A percentile compares a stretch with the other conserved stretches of the same genome.
Evolutionary conservation across 331 rosid genomes (phyloP).

Genomic region (Rhamnella rubrinervis): DNA sequence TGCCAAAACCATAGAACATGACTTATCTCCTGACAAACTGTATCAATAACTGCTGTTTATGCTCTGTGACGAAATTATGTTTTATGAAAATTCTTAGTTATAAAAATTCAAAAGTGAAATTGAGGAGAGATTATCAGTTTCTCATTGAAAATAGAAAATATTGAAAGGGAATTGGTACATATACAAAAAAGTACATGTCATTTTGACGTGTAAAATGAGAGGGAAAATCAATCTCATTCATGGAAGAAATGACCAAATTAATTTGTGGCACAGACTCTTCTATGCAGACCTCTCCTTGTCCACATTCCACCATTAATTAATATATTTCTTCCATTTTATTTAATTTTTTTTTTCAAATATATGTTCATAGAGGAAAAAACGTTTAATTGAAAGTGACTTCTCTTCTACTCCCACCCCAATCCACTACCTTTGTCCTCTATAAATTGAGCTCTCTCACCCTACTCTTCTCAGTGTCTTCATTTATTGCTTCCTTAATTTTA

Average conservation of each 20-base stretch:
- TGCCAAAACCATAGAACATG: no score
- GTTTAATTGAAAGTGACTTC: conserved; percentile 29
- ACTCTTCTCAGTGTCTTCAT: conserved; percentile 26
- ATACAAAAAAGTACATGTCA: not conserved
- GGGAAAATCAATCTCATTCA: conserved; percentile 15
- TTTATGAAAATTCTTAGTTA: not conserved
- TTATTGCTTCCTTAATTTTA: not conserved
- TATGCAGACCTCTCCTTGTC: conserved; percentile 10
- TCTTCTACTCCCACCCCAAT: not conserved
- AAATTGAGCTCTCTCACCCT: conserved; percentile 32
- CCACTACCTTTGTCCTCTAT: conserved; percentile 24
- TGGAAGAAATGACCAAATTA: conserved; percentile 25
- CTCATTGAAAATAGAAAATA: conserved; percentile 1
- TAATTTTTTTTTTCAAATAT: not conserved
- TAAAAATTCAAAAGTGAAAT: conserved; percentile 25
- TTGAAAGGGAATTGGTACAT: conserved; percentile 6
- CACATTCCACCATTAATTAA: conserved; percentile 19
- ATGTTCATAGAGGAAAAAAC: conserved; percentile 5
- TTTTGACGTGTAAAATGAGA: conserved; percentile 16
- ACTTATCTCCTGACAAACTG: not conserved
- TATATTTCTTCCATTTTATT: conserved; percentile 7
- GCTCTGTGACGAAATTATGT: conserved; percentile 16
- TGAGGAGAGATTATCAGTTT: conserved; percentile 23
- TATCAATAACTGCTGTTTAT: conserved; percentile 11
- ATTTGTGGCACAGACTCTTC: conserved; percentile 38